These are phyloP conservation scores for Nakazawaea pomicola DNA, from an alignment of 805 yeast species.

Conservation along the genomic window DNA sequence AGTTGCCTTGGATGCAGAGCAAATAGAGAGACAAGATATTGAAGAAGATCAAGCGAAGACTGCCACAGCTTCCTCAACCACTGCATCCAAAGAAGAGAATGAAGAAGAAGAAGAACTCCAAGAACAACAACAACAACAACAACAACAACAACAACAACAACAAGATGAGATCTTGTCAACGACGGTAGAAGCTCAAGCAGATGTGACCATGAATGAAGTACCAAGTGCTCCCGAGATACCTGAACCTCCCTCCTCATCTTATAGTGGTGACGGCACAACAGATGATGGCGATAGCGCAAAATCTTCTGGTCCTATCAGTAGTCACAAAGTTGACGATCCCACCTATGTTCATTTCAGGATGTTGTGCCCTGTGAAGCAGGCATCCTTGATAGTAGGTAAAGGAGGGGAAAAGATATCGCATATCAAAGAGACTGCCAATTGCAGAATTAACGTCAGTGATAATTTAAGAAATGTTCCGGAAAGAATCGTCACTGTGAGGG, in stretches of 20 bases:
- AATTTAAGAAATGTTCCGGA: slow-evolving; percentile 69
- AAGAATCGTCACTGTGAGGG: slow-evolving; percentile 68
- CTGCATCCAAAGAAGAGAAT: not conserved
- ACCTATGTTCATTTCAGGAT: slow-evolving; percentile 65
- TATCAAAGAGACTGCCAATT: slow-evolving; percentile 57
- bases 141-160: too few species aligned
- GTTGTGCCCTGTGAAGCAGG: slow-evolving; percentile 72
- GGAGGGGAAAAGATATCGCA: slow-evolving; percentile 71
- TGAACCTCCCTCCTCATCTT: too few species aligned
- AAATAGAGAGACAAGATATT: slow-evolving; percentile 36
- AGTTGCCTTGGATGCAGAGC: slow-evolving; percentile 66
- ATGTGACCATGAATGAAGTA: slow-evolving; percentile 9
- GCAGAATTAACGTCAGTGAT: slow-evolving; percentile 67
- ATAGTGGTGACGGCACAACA: slow-evolving; percentile 5
- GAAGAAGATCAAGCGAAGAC: slow-evolving; percentile 37
- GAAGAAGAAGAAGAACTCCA: not conserved
- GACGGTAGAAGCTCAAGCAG: slow-evolving; percentile 10
- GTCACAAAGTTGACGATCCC: slow-evolving; percentile 46
- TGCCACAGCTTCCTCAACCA: slow-evolving; percentile 39
- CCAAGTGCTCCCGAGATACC: too few species aligned
- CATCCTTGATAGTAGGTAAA: slow-evolving; percentile 70
- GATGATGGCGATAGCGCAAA: slow-evolving; percentile 3
- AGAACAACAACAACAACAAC: not conserved
- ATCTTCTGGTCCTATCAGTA: slow-evolving; percentile 27
- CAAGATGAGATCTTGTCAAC: too few species aligned